Base-by-base conservation (phyloP, 225 moss, liverwort and hornwort genomes). In the Antitrichia curtipendula region DNA sequence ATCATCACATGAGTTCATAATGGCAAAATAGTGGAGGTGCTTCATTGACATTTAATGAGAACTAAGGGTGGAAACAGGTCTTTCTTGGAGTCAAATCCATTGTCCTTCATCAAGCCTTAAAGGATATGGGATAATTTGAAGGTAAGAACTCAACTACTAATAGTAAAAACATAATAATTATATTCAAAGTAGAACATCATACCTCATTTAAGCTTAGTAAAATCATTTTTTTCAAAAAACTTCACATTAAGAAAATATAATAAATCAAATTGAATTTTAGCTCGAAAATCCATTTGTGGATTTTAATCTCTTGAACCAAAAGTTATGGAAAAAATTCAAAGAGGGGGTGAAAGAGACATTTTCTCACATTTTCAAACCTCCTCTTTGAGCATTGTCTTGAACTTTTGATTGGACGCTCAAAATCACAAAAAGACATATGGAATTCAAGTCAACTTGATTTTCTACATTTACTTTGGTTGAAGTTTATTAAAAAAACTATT, bases 351-450 rank as follows among this genome's bases (percentile, higher is more conserved):
- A 74, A 49, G 7, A 7, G 9, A 16, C 27, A 27, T 27, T 41
- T 27, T 38, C 8, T 25, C 70, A 27, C 43, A 71, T 71, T 43
- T 71, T 71, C 25, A 13, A 16, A 16, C 27, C 9, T 41, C 9
- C 2, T 27, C 41, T 41, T 0, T 9, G 0, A 27, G 43, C 40
- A 7, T 12, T 13, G 3, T 69, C 41, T 0, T 14, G 8, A 69
- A 69, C 14, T 69, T 25, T 41, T 27, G 9, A 28, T 43, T 43
- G 3, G 16, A 71, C 28, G 2, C 3, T 28, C 2, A 9, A 43
- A 28, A 43, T 28, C 25, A 15, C 27, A 41, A 70, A 68, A 4
- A 1, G 2, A 2, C 1, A 13, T 70, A 8, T 27, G 0, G 9
- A 45, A 17, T 8, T 43, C 2, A 28, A 72, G 0, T 28, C 10